Evolutionary conservation across 2,329 filamentous ascomycete genomes (phyloP), one percentile per base, ranked within the genome.

Genomic region (Aureobasidium musti): DNA sequence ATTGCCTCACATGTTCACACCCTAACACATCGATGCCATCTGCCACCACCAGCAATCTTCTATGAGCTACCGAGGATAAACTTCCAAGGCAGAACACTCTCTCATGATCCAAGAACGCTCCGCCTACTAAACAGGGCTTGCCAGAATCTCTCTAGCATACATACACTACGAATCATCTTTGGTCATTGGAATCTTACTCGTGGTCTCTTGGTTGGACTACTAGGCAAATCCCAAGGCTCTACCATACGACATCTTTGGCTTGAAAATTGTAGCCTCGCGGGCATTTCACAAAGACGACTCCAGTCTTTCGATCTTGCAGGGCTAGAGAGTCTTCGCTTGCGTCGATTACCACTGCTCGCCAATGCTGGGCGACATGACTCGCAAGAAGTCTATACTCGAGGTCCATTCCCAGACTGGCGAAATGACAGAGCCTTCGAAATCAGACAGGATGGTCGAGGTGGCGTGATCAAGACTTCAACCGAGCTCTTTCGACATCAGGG

Each of bases 21-120:
- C 5, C 69, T 82, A 7, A 80, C 77, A 13, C 80, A 82, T 70
- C 78, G 79, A 28, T 82, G 81, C 70, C 80, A 82, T 68, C 71
- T 82, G 0, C 79, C 80, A 0, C 75, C 77, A 2, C 81, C 81
- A 0, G 77, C 77, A 35, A 79, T 81, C 54, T 82, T 81, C 71
- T 70, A 72, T 28, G 79, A 81, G 63, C 73, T 82, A 1, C 79
- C 79, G 7, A 69, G 71, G 35, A 75, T 76, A 63, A 72, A 74
- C 45, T 82, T 82, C 71, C 71, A 77, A 28, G 72, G 73, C 26
- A 73, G 74, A 21, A 78, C 74, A 1, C 72, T 82, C 5, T 81
- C 79, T 5, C 71, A 72, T 26, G 80, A 82, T 67, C 67, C 69
- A 2, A 73, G 79, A 6, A 77, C 80, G 1, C 76, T 78, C n/a